phyloP scores from a whole-genome alignment of 2,329 filamentous ascomycete species.

The Fusarium brachygibbosum region DNA sequence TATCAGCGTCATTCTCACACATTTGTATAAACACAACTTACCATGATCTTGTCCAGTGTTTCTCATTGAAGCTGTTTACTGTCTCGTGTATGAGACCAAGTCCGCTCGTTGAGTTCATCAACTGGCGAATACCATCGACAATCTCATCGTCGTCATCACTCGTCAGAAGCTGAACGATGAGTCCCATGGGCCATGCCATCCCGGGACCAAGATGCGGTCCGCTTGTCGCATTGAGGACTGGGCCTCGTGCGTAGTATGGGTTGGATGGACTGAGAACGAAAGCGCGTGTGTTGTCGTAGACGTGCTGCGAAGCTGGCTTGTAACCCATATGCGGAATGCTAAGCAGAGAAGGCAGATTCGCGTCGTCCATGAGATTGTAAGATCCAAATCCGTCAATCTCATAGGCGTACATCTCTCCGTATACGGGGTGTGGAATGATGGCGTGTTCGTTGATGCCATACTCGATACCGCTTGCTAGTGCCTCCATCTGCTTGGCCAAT shows the following conservation, averaged over 20 bases:
- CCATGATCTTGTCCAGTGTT: constrained; percentile 56
- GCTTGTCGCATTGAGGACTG: constrained; percentile 65
- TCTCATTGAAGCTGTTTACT: constrained; percentile 53
- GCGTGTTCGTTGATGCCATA: constrained; percentile 78
- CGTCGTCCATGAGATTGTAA: constrained; percentile 72
- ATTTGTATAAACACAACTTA: constrained; percentile 26
- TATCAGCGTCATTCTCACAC: neutral
- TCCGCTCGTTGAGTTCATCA: constrained; percentile 78
- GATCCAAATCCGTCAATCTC: constrained; percentile 78
- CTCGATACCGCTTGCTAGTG: constrained; percentile 68
- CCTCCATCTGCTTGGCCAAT: constrained; percentile 70
- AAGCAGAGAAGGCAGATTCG: constrained; percentile 73
- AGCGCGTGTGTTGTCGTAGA: constrained; percentile 80
- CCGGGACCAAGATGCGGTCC: constrained; percentile 70
- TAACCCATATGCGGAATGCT: constrained; percentile 72
- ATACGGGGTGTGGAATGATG: constrained; percentile 71
- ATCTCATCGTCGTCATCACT: constrained; percentile 83
- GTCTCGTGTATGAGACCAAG: constrained; percentile 83
- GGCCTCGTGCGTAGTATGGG: constrained; percentile 75
- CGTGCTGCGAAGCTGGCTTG: constrained; percentile 66
- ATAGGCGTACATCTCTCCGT: constrained; percentile 76
- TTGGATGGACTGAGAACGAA: constrained; percentile 81
- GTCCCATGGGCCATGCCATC: constrained; percentile 89
- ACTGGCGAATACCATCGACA: constrained; percentile 68
- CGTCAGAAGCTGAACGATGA: constrained; percentile 84